Percentiles rank a stretch among this genome's conserved stretches.
Conservation (phyloP, 2,329 filamentous ascomycete genomes). For the Microdochium trichocladiopsis region DNA sequence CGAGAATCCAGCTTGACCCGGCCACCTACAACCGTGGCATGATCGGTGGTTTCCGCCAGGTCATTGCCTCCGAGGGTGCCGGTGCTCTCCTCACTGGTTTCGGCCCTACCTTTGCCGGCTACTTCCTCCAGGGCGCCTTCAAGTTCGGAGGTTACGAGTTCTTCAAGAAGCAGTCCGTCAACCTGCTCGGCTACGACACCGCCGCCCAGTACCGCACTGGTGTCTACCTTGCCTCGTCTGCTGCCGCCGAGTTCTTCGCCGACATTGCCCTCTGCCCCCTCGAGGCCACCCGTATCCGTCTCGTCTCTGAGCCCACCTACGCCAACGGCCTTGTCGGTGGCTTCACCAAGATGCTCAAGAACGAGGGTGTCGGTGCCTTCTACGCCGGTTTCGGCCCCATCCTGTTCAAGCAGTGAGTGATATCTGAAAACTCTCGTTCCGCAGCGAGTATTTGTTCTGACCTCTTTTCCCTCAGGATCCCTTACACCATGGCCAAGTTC, state of each 20-base stretch:
- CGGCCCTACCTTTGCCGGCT: conserved; percentile 66
- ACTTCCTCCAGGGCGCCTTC: conserved; percentile 75
- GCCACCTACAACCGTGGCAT: conserved; percentile 68
- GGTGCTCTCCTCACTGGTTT: conserved; percentile 66
- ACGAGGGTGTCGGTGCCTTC: conserved; percentile 65
- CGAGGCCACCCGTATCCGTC: conserved; percentile 71
- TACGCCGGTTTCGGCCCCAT: conserved; percentile 72
- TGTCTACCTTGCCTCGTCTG: conserved; percentile 56
- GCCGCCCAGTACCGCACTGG: conserved; percentile 60
- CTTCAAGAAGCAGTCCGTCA: conserved; percentile 75
- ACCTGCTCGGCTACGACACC: conserved; percentile 57
- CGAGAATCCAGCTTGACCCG: conserved; percentile 71
- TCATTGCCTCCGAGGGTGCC: conserved; percentile 63
- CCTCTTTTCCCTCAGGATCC: conserved; percentile 49
- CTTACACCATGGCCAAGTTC: conserved; percentile 79
- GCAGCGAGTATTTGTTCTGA: not conserved
- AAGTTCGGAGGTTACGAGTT: conserved; percentile 79
- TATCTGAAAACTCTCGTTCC: too few relatives aligned
- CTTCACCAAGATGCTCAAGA: conserved; percentile 62
- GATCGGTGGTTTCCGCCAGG: conserved; percentile 66
- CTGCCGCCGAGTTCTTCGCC: conserved; percentile 45
- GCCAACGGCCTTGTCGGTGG: conserved; percentile 61
- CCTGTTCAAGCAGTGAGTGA: conserved; percentile 62
- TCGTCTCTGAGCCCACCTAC: conserved; percentile 66
- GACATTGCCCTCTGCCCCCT: conserved; percentile 69